phyloP scores from a whole-genome alignment of 805 yeast species.

The Ogataea corticis region DNA sequence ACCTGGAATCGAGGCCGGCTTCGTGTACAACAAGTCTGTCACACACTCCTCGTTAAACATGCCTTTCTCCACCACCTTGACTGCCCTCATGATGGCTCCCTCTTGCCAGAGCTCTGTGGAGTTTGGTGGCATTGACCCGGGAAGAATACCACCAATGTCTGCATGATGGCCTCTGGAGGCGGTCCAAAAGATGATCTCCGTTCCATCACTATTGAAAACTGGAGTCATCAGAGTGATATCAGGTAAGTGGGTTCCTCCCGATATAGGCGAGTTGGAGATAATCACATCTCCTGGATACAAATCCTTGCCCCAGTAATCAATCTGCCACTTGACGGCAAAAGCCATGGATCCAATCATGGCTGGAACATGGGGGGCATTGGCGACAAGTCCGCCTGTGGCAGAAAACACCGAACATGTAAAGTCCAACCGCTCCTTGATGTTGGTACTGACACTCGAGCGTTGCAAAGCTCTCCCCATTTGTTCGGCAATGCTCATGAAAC shows the following conservation, averaged over 20 bases:
- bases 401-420: constrained; percentile 50
- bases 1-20: constrained; percentile 47
- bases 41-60: constrained; percentile 53
- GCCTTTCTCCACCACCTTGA: constrained; percentile 51
- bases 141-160: constrained; percentile 59
- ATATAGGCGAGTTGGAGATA: constrained; percentile 43
- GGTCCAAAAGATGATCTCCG: constrained; percentile 50
- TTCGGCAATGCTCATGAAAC: constrained; percentile 54
- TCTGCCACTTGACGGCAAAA: constrained; percentile 39
- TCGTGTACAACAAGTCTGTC: constrained; percentile 44
- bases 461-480: constrained; percentile 48
- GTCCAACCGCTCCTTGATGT: constrained; percentile 49
- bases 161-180: constrained; percentile 66
- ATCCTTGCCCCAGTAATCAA: constrained; percentile 39
- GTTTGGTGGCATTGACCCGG: constrained; percentile 58
- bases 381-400: constrained; percentile 37
- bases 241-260: constrained; percentile 50
- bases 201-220: constrained; percentile 45
- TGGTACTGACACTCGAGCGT: constrained; percentile 44
- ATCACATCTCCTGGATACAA: constrained; percentile 45
- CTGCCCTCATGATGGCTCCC: constrained; percentile 57
- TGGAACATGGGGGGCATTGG: constrained; percentile 41
- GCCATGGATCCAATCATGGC: constrained; percentile 50
- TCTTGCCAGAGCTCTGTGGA: constrained; percentile 55
- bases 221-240: constrained; percentile 61